Evolutionary conservation across 2,329 filamentous ascomycete species (phyloP).

Genomic region (Mycosphaerella arachidis): DNA sequence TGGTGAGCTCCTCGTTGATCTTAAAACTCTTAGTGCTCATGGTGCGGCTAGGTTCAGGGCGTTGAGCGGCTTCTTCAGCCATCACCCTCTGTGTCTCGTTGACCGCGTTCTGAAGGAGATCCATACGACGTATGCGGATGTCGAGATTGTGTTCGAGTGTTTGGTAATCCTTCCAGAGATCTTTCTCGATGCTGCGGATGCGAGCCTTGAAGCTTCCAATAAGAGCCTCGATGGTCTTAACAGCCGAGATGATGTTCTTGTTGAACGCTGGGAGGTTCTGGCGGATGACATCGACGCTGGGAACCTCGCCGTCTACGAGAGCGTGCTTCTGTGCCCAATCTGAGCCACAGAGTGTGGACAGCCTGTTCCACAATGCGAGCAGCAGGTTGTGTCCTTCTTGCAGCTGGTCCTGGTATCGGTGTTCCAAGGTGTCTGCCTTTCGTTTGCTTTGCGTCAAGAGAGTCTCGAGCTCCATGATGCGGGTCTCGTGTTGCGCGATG

Average conservation of each 20-base stretch:
- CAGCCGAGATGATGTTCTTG: slow-evolving; percentile 79
- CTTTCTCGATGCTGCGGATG: slow-evolving; percentile 80
- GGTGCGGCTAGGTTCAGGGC: slow-evolving; percentile 30
- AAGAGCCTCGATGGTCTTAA: slow-evolving; percentile 81
- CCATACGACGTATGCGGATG: slow-evolving; percentile 74
- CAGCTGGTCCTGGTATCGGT: slow-evolving; percentile 79
- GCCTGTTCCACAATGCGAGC: slow-evolving; percentile 81
- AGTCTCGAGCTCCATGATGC: slow-evolving; percentile 82
- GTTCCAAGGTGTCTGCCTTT: slow-evolving; percentile 70
- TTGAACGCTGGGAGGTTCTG: slow-evolving; percentile 84
- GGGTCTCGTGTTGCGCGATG: slow-evolving; percentile 76
- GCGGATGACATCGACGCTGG: slow-evolving; percentile 78
- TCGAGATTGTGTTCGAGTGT: slow-evolving; percentile 77
- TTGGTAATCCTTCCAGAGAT: slow-evolving; percentile 88
- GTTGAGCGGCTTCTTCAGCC: slow-evolving; percentile 17
- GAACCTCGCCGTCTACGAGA: slow-evolving; percentile 80
- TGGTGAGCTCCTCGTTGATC: slow-evolving; percentile 51
- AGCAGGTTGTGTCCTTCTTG: slow-evolving; percentile 84
- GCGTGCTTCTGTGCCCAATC: slow-evolving; percentile 91
- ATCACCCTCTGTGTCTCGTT: slow-evolving; percentile 54
- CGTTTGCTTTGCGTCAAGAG: slow-evolving; percentile 71
- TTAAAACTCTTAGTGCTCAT: slow-evolving; percentile 39
- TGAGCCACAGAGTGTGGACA: slow-evolving; percentile 78
- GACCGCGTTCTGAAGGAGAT: slow-evolving; percentile 76
- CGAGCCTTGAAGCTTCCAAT: slow-evolving; percentile 72